Percentiles rank a stretch among this genome's conserved stretches.
These are phyloP conservation scores for Neofusicoccum cordaticola DNA, from an alignment of 2,329 filamentous ascomycete genomes.

Conservation along the genomic window DNA sequence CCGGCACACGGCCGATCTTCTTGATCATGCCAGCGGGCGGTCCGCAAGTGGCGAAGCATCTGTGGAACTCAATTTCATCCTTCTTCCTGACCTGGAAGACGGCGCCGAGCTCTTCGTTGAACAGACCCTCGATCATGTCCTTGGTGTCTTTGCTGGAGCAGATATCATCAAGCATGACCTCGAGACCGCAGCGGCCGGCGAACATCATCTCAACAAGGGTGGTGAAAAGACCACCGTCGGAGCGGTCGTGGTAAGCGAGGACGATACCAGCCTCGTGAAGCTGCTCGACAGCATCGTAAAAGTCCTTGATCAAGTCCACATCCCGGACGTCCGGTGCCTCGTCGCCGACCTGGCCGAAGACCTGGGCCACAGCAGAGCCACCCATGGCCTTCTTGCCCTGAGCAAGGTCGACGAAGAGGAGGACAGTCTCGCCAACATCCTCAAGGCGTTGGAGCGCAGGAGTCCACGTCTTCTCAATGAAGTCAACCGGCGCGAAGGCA, in stretches of 20 bases:
- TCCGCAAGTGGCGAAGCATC: conserved; percentile 87
- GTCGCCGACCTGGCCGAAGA: conserved; percentile 80
- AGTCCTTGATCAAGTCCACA: conserved; percentile 77
- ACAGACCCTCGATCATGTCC: conserved; percentile 72
- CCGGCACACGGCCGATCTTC: conserved; percentile 76
- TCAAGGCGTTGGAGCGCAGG: conserved; percentile 79
- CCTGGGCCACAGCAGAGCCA: conserved; percentile 87
- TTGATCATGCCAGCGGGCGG: conserved; percentile 77
- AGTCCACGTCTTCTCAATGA: conserved; percentile 88
- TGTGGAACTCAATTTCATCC: conserved; percentile 80
- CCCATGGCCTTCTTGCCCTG: conserved; percentile 77
- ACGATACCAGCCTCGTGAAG: conserved; percentile 69
- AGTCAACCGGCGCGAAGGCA: conserved; percentile 79
- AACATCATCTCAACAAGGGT: conserved; percentile 98
- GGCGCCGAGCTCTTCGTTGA: conserved; percentile 94
- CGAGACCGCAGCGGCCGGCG: conserved; percentile 83
- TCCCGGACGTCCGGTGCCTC: conserved; percentile 80
- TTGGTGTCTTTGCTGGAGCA: conserved; percentile 59
- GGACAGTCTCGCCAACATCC: conserved; percentile 82
- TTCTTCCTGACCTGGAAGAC: conserved; percentile 90
- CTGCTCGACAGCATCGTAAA: conserved; percentile 79
- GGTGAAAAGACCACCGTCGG: conserved; percentile 87
- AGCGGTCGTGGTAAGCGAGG: conserved; percentile 90
- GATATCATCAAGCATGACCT: conserved; percentile 77
- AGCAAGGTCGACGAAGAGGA: conserved; percentile 90